Conservation (phyloP, 768 basidiomycete genomes). For the Pleurotus citrinopileatus region DNA sequence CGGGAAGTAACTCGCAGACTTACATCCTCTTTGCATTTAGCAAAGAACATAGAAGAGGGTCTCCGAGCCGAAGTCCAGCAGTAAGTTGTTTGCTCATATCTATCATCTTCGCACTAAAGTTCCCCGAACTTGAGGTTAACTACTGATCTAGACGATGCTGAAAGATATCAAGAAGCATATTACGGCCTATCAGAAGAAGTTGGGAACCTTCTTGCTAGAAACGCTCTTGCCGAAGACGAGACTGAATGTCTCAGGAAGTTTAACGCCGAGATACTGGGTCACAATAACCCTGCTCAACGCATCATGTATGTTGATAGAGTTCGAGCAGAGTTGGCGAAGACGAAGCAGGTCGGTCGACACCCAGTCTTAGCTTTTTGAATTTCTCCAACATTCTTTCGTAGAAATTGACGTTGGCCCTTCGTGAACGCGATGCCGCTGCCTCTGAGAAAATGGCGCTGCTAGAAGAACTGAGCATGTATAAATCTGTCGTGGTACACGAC, state of each 20-base stretch:
- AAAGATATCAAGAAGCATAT: conserved; percentile 72
- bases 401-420: conserved; percentile 46
- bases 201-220: conserved; percentile 59
- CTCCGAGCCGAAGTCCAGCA: conserved; percentile 65
- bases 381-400: conserved; percentile 19
- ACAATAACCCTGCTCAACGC: conserved; percentile 80
- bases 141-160: conserved; percentile 55
- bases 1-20: conserved; percentile 45
- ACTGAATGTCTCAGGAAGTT: conserved; percentile 70
- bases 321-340: conserved; percentile 73
- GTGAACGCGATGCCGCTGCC: conserved; percentile 46
- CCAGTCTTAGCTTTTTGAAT: not conserved
- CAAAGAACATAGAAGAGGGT: conserved; percentile 62
- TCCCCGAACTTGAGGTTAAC: conserved; percentile 28
- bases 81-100: conserved; percentile 38
- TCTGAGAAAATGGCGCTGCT: conserved; percentile 44
- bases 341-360: conserved; percentile 68
- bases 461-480: conserved; percentile 59
- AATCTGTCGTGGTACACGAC: conserved; percentile 47
- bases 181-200: conserved; percentile 61
- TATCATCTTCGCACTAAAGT: conserved; percentile 8
- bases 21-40: conserved; percentile 48
- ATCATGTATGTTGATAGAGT: conserved; percentile 88
- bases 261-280: conserved; percentile 84
- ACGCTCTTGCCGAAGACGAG: conserved; percentile 80